These are phyloP conservation scores for Lodderomyces orthopsilosis DNA, from an alignment of 1,139 yeast species.

Conservation along the genomic window DNA sequence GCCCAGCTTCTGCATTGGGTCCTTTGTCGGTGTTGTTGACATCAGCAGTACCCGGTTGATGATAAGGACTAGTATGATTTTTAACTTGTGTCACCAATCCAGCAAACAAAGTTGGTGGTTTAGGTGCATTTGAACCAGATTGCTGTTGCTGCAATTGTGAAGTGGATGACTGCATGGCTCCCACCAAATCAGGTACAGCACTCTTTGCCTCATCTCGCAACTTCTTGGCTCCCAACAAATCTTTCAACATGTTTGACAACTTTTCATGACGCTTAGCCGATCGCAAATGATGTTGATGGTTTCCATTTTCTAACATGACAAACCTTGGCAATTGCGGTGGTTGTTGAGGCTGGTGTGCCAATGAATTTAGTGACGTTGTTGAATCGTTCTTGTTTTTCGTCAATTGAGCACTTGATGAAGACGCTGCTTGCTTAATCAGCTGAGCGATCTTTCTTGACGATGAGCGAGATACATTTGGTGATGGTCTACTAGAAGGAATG, in stretches of 20 bases:
- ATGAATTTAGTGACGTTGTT: slow-evolving; percentile 3
- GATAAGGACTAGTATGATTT: slow-evolving; percentile 24
- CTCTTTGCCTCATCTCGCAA: slow-evolving; percentile 77
- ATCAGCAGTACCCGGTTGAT: slow-evolving; percentile 15
- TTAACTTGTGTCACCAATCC: slow-evolving; percentile 74
- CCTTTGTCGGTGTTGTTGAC: neutral
- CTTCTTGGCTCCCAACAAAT: slow-evolving; percentile 76
- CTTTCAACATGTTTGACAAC: slow-evolving; percentile 81
- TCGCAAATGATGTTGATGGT: slow-evolving; percentile 75
- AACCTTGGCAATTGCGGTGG: slow-evolving; percentile 41
- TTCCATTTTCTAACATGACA: slow-evolving; percentile 57
- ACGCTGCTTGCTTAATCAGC: neutral
- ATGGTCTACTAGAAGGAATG: slow-evolving; percentile 7
- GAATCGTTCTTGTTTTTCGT: slow-evolving; percentile 51
- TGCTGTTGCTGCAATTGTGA: slow-evolving; percentile 11
- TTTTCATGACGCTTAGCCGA: slow-evolving; percentile 86
- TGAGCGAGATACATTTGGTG: slow-evolving; percentile 13
- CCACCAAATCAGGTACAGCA: slow-evolving; percentile 71
- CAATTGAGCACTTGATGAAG: slow-evolving; percentile 41
- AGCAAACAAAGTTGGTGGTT: slow-evolving; percentile 78
- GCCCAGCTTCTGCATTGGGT: slow-evolving; percentile 4
- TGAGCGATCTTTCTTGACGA: slow-evolving; percentile 10
- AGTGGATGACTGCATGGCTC: slow-evolving; percentile 13
- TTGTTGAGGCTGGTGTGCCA: slow-evolving; percentile 7
- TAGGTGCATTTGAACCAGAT: slow-evolving; percentile 11